phyloP scores from a whole-genome alignment of 192 early-diverging fungal genomes.

The Ambispora gerdemannii region DNA sequence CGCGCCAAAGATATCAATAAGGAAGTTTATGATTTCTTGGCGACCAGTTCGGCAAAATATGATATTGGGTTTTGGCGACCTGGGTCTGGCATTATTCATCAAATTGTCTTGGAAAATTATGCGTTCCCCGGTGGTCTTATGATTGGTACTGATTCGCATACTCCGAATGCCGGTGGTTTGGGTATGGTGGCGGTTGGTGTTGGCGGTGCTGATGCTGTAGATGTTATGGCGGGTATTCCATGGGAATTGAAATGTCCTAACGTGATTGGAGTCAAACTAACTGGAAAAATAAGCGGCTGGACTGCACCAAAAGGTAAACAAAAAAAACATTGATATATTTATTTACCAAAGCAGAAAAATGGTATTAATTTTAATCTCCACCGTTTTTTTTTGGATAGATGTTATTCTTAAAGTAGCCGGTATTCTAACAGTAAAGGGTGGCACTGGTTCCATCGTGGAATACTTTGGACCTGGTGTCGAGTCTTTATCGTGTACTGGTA shows the following conservation, averaged over 20 bases:
- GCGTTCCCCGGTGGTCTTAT: constrained; percentile 93
- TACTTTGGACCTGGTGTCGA: constrained; percentile 96
- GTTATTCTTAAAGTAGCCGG: constrained; percentile 94
- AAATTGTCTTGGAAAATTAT: constrained; percentile 98
- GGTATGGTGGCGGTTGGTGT: constrained; percentile 97
- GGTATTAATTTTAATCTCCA: background rate
- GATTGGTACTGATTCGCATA: constrained; percentile 98
- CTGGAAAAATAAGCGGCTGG: constrained; percentile 86
- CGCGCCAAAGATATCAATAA: constrained; percentile 84
- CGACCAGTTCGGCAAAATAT: constrained; percentile 83
- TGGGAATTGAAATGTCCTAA: constrained; percentile 99
- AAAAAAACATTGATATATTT: background rate
- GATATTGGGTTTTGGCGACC: constrained; percentile 95
- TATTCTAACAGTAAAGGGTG: constrained; percentile 94
- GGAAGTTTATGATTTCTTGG: constrained; percentile 92
- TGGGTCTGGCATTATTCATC: constrained; percentile 91
- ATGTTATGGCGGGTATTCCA: constrained; percentile 97
- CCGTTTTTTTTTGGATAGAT: constrained; percentile 43
- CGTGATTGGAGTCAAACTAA: constrained; percentile 88
- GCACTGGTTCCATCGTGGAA: constrained; percentile 95
- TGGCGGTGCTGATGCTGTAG: constrained; percentile 98
- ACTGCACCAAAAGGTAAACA: constrained; percentile 76
- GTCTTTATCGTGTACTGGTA: constrained; percentile 92
- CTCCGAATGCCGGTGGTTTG: constrained; percentile 96
- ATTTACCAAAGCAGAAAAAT: background rate